Evolutionary conservation across 1,284 basidiomycete genomes (phyloP).

Genomic region (Coniferiporia weirii): DNA sequence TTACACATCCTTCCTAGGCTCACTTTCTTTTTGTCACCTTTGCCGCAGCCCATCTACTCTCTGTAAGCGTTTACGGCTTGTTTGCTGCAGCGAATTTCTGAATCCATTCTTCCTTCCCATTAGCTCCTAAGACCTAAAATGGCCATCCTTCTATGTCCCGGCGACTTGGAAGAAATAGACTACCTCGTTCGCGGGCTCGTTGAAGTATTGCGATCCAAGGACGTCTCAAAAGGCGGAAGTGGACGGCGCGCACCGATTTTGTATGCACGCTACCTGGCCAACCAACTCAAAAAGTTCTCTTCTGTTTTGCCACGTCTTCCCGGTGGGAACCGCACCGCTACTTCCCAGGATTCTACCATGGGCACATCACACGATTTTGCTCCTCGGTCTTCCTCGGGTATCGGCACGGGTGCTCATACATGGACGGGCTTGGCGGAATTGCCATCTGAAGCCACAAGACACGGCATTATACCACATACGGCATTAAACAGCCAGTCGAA

Average conservation of each 20-base stretch:
- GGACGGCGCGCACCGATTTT: conserved; percentile 14
- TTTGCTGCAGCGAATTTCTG: neutral
- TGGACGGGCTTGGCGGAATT: neutral
- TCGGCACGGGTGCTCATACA: neutral
- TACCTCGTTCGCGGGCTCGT: conserved; percentile 5
- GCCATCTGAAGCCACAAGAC: neutral
- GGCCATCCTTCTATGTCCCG: conserved; percentile 7
- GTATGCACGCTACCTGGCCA: conserved; percentile 17
- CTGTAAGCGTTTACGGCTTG: neutral
- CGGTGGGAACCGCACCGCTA: neutral
- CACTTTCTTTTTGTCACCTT: conserved; percentile 18
- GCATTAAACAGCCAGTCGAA: neutral
- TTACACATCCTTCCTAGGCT: conserved; percentile 4
- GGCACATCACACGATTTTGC: neutral
- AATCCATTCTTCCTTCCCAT: neutral
- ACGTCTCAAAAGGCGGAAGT: conserved; percentile 11
- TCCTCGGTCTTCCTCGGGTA: conserved; percentile 2
- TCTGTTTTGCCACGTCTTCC: conserved; percentile 7
- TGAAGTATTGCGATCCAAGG: conserved; percentile 4
- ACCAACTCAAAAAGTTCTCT: conserved; percentile 17
- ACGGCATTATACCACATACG: neutral
- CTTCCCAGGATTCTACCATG: neutral
- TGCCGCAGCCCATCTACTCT: conserved; percentile 15
- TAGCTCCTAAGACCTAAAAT: conserved; percentile 17
- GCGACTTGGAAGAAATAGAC: conserved; percentile 9